Percentiles rank a stretch among this genome's conserved stretches.
Conservation (phyloP, 805 yeast genomes). For the Jamesozyma spencerorum region DNA sequence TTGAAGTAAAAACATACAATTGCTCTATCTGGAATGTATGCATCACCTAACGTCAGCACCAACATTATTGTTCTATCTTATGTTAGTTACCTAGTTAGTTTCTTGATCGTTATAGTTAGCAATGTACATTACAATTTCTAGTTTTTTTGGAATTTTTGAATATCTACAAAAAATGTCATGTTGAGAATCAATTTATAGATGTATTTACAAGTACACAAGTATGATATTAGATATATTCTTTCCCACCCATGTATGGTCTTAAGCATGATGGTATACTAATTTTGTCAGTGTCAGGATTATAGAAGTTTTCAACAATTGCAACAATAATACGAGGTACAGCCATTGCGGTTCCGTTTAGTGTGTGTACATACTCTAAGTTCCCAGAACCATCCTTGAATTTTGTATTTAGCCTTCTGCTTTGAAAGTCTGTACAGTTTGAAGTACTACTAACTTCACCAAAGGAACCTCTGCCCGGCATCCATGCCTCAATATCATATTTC, state of each 20-base stretch:
- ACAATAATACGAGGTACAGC: slow-evolving; percentile 88
- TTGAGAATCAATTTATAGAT: not conserved
- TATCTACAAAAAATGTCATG: too few relatives aligned
- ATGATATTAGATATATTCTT: slow-evolving; percentile 22
- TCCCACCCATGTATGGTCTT: slow-evolving; percentile 64
- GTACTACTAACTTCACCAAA: slow-evolving; percentile 93
- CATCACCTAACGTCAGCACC: slow-evolving; percentile 76
- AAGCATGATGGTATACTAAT: slow-evolving; percentile 62
- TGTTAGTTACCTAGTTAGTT: not conserved
- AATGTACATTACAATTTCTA: too few relatives aligned
- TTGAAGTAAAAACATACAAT: slow-evolving; percentile 35
- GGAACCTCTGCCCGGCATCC: slow-evolving; percentile 93
- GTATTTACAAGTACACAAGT: not conserved
- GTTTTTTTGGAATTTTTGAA: too few relatives aligned
- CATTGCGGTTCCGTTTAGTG: slow-evolving; percentile 91
- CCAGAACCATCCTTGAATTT: slow-evolving; percentile 36
- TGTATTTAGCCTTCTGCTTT: slow-evolving; percentile 73
- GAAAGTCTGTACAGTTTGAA: slow-evolving; percentile 88
- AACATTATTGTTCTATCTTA: slow-evolving; percentile 39
- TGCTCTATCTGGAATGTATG: slow-evolving; percentile 83
- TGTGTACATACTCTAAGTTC: slow-evolving; percentile 49
- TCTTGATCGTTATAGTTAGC: too few relatives aligned
- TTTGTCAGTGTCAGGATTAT: slow-evolving; percentile 45
- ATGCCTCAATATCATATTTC: slow-evolving; percentile 89
- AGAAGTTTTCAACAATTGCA: slow-evolving; percentile 82